Evolutionary conservation across 2,329 filamentous ascomycete species (phyloP).

Genomic region (Aspergillus unguis): DNA sequence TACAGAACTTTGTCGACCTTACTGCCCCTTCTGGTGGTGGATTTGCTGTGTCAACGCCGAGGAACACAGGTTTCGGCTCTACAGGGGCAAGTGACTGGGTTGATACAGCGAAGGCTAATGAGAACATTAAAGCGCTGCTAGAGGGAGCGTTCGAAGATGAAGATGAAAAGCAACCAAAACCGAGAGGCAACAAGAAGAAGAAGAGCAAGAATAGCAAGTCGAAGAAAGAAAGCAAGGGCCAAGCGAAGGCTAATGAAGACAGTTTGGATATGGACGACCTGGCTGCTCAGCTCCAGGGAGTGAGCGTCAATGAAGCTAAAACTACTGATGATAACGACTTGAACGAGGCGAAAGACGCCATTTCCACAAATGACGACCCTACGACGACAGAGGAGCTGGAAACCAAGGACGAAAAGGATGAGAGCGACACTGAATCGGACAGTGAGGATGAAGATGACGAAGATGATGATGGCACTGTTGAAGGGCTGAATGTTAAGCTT

Average conservation of each 20-base stretch:
- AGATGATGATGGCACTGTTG: constrained; percentile 62
- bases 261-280: constrained; percentile 41
- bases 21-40: constrained; percentile 37
- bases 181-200: constrained; percentile 38
- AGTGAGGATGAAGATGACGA: constrained; percentile 46
- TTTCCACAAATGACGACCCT: constrained; percentile 39
- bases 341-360: constrained; percentile 37
- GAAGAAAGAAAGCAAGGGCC: constrained; percentile 20
- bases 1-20: constrained; percentile 50
- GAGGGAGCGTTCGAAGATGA: constrained; percentile 52
- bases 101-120: constrained; percentile 48
- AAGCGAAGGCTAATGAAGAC: constrained; percentile 18
- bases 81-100: constrained; percentile 53
- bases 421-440: constrained; percentile 14
- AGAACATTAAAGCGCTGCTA: constrained; percentile 51
- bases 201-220: constrained; percentile 21
- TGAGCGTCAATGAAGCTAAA: constrained; percentile 37
- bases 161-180: constrained; percentile 41
- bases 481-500: constrained; percentile 81
- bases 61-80: constrained; percentile 51
- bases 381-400: constrained; percentile 31
- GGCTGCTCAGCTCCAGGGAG: constrained; percentile 41
- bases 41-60: constrained; percentile 47
- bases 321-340: constrained; percentile 33
- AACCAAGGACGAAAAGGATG: constrained; percentile 35